A percentile compares a stretch with the other conserved stretches of the same genome.
Evolutionary conservation across 495 filamentous ascomycete species (phyloP).

Genomic region (Monascus purpureus): DNA sequence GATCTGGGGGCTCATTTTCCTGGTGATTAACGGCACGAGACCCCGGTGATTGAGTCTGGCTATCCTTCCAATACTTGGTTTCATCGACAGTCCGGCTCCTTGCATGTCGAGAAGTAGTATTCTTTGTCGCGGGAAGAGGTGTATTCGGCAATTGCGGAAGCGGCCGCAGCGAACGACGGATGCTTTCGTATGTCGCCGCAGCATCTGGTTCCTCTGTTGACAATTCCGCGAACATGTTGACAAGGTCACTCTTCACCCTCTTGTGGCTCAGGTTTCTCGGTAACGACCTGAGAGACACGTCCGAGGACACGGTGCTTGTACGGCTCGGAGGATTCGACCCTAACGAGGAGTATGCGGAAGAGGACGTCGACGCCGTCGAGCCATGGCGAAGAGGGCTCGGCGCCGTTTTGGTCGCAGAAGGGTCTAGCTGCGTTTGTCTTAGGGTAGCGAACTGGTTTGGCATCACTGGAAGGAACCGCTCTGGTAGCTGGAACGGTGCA

Average conservation of each 20-base stretch:
- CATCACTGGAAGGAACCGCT: conserved; percentile 24
- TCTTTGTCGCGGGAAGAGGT: conserved; percentile 19
- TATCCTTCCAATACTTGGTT: conserved; percentile 19
- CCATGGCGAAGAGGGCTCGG: conserved; percentile 55
- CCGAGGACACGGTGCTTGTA: conserved; percentile 66
- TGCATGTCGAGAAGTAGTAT: conserved; percentile 21
- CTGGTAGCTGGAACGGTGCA: conserved; percentile 10
- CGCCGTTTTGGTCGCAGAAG: conserved; percentile 33
- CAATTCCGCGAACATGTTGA: conserved; percentile 26
- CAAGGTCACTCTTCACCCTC: conserved; percentile 63
- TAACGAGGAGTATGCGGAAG: conserved; percentile 63
- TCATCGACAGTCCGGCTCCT: conserved; percentile 32
- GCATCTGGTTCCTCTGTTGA: conserved; percentile 31
- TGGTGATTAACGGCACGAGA: conserved; percentile 13
- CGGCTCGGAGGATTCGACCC: conserved; percentile 52
- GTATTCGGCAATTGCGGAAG: conserved; percentile 54
- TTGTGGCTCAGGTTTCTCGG: conserved; percentile 42
- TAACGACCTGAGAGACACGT: conserved; percentile 48
- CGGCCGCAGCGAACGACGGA: conserved; percentile 65
- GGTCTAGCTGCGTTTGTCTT: conserved; percentile 54
- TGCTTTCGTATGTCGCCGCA: conserved; percentile 49
- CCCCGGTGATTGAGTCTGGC: conserved; percentile 21
- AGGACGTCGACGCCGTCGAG: conserved; percentile 66
- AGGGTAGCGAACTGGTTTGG: conserved; percentile 28
- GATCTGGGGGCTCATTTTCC: conserved; percentile 19